Base-by-base conservation (phyloP, 192 early-diverging fungal species). In the Geranomyces michiganensis region DNA sequence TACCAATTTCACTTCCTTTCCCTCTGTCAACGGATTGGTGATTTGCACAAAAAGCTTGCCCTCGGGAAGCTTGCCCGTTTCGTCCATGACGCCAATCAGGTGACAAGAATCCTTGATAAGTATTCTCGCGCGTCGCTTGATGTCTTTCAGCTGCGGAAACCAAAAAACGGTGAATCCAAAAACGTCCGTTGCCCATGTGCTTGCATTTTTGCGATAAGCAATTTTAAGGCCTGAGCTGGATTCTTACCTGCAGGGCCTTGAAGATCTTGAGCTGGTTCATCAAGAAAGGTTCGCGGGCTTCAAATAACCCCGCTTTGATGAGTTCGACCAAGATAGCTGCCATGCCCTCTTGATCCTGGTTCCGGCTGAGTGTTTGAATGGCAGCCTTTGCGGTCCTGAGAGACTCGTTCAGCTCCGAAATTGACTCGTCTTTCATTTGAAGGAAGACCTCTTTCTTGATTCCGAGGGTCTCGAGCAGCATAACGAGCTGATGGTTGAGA, bases 51-150 rank as follows among this genome's bases (percentile, higher is more conserved):
- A 82, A 9, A 82, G 13, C 51, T 75, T 53, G 1, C 65, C 69
- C 30, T 65, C 75, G 32, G 59, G 60, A 21, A 82, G 65, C 7
- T 47, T 49, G 22, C 76, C 81, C 0, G 75, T 82, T 47, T 82
- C 81, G 51, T 82, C 81, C 66, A 82, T 70, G 41, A 82, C 76
- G 10, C 81, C 81, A 32, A 82, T 47, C 43, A 82, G 58, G 12
- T 15, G 45, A 65, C 69, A 75, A 8, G 65, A 53, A 29, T 67
- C 56, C 26, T 76, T 76, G 44, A 82, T 71, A 41, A 45, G 44
- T 19, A 82, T 46, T 19, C 72, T 82, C 0, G 87, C 87, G 3
- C 73, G 24, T 21, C 58, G 45, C 59, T 74, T 74, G 32, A 74
- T 41, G 27, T 68, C 73, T 49, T 48, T 67, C 8, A 74, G 47